Conservation (phyloP, 345 rosid genomes). For the Gossypium raimondii region DNA sequence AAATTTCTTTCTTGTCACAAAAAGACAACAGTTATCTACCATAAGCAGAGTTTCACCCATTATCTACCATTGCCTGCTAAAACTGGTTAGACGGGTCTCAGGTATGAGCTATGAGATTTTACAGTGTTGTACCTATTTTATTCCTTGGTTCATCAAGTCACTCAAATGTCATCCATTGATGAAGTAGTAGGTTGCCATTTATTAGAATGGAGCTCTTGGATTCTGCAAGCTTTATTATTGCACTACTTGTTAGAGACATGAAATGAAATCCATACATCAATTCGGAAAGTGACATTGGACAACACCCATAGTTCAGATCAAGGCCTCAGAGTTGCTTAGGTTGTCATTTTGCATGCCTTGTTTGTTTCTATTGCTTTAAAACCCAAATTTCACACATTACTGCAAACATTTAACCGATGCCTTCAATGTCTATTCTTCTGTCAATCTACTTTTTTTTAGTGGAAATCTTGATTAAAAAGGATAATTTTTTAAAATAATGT, state of each 20-base stretch:
- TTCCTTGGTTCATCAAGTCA: not conserved
- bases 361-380: not conserved
- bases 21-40: no score
- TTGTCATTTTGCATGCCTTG: not conserved
- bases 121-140: no score
- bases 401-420: not conserved
- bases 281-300: not conserved
- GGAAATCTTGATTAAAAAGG: no score
- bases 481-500: no score
- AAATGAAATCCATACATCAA: not conserved
- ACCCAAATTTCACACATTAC: not conserved
- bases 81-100: not conserved
- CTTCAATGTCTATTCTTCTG: no score
- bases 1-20: no score
- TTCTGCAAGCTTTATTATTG: no score
- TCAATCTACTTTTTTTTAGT: not conserved
- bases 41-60: no score
- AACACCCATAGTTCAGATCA: not conserved
- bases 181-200: conserved; percentile 15
- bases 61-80: not conserved
- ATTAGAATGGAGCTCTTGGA: conserved; percentile 2
- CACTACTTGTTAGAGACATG: no score
- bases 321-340: not conserved
- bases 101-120: no score
- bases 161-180: no score